Base-by-base conservation (phyloP, 2,329 filamentous ascomycete genomes). In the Pseudogymnoascus sp. region DNA sequence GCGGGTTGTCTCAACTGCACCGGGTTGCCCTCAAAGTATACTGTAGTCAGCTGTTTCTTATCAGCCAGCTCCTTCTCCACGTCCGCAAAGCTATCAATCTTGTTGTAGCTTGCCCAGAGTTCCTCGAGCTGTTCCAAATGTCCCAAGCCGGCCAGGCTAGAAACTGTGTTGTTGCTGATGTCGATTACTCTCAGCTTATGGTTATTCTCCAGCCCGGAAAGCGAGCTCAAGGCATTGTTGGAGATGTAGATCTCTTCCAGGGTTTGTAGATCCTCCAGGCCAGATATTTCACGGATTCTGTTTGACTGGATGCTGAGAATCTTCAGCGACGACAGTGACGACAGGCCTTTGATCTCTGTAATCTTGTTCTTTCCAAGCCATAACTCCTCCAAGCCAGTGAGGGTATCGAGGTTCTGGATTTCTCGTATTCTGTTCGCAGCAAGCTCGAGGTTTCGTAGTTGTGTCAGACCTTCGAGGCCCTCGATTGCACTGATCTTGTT, bases 351-450 rank as follows among this genome's bases (percentile, higher is more conserved):
- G 65, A 97, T 85, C 70, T 92, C 84, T 0, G 88, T 89, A 69
- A 99, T 96, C 73, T 96, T 97, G 78, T 97, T 97, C 81, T 96
- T 97, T 63, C 90, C 94, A 15, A 97, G 78, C 92, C 92, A 97
- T 13, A 97, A 80, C 73, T 96, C 86, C 73, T 95, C 87, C n/a
- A 99, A 77, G 6, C 82, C 82, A n/a, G 80, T 82, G 52, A 97
- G 78, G 1, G 83, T 82, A 40, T 94, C 89, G 33, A 99, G 80
- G 64, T 94, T 94, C 71, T 92, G 82, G 62, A 99, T 92, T 73
- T 93, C 88, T 64, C 91, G 83, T 72, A 99, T 94, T 55, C 90
- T 83, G 75, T 99, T 99, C 15, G 92, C 95, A 2, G 90, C 94
- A 40, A 99, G 79, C 76, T 99, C 94, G 62, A 99, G 77, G 75